A percentile compares a stretch with the other conserved stretches of the same genome.
phyloP scores from a whole-genome alignment of 352 stramenopile genomes.

The Phytophthora agathidicida region DNA sequence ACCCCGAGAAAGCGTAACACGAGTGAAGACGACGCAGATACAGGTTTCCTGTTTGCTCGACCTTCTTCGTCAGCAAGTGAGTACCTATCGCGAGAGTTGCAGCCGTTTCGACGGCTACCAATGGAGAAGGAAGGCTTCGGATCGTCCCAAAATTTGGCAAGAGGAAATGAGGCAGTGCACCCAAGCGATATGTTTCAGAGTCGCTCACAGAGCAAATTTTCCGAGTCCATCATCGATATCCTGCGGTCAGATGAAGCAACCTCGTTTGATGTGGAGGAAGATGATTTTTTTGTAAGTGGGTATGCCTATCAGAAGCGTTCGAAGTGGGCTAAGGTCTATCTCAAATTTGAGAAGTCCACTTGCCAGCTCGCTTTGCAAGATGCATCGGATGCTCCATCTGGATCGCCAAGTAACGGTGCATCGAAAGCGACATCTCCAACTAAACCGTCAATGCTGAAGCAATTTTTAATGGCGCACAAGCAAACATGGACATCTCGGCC shows the following conservation, averaged over 20 bases:
- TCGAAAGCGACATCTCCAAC: slow-evolving; percentile 30
- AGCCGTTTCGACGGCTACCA: slow-evolving; percentile 67
- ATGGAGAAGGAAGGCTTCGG: slow-evolving; percentile 80
- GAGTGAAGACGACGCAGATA: slow-evolving; percentile 52
- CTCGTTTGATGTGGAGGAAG: slow-evolving; percentile 60
- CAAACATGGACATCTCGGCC: slow-evolving; percentile 61
- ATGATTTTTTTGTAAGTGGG: slow-evolving; percentile 56
- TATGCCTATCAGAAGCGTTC: slow-evolving; percentile 78
- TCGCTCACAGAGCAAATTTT: slow-evolving; percentile 72
- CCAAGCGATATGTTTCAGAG: slow-evolving; percentile 78
- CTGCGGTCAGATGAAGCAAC: slow-evolving; percentile 62
- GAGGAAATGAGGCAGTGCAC: slow-evolving; percentile 59
- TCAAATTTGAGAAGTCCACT: slow-evolving; percentile 75
- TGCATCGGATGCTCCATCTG: slow-evolving; percentile 8
- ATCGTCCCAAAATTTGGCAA: slow-evolving; percentile 63
- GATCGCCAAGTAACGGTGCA: slow-evolving; percentile 4
- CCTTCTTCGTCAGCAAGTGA: slow-evolving; percentile 68
- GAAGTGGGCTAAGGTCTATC: slow-evolving; percentile 74
- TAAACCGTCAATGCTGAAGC: slow-evolving; percentile 51
- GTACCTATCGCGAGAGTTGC: slow-evolving; percentile 66
- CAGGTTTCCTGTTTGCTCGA: slow-evolving; percentile 57
- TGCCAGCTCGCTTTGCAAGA: slow-evolving; percentile 61
- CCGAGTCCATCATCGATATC: slow-evolving; percentile 77
- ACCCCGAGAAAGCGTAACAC: slow-evolving; percentile 23
- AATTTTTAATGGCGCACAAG: slow-evolving; percentile 65